Conservation (phyloP, 2,329 filamentous ascomycete species). For the Diplodia scrobiculata region DNA sequence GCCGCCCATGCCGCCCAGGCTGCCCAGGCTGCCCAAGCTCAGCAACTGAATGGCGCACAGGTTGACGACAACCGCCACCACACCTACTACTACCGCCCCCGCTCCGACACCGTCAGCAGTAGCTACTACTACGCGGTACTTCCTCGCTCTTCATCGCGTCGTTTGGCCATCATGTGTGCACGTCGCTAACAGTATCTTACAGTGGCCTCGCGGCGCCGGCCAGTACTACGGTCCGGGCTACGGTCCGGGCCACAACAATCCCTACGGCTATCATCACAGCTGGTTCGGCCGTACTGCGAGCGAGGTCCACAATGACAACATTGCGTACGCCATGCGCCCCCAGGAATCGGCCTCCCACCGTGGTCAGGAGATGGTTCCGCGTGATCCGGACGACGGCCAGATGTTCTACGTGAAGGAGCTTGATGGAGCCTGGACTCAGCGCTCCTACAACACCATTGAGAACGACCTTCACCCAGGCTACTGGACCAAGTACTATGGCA, state of each 20-base stretch:
- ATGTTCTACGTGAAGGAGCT: constrained; percentile 44
- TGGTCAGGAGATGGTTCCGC: constrained; percentile 19
- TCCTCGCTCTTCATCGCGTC: background rate
- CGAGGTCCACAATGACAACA: constrained; percentile 14
- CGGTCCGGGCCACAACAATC: constrained; percentile 3
- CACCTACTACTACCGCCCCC: constrained; percentile 10
- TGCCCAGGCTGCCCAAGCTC: background rate
- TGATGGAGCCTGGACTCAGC: constrained; percentile 43
- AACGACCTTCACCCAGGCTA: constrained; percentile 43
- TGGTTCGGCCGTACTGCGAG: constrained; percentile 16
- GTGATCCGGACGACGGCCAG: constrained; percentile 17
- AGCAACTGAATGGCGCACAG: background rate
- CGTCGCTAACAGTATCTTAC: background rate
- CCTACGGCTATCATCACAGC: constrained; percentile 1
- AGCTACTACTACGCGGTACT: constrained; percentile 6
- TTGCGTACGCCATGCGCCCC: background rate
- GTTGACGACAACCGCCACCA: constrained; percentile 1
- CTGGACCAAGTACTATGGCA: constrained; percentile 41
- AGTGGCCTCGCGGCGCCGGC: background rate
- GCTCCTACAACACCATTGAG: constrained; percentile 44
- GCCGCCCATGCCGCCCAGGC: background rate
- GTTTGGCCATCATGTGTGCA: background rate
- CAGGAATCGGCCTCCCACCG: background rate
- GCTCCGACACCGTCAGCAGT: background rate
- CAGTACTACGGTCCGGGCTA: background rate